Conservation (phyloP, 345 rosid species). For the Eucalyptus curtisii region DNA sequence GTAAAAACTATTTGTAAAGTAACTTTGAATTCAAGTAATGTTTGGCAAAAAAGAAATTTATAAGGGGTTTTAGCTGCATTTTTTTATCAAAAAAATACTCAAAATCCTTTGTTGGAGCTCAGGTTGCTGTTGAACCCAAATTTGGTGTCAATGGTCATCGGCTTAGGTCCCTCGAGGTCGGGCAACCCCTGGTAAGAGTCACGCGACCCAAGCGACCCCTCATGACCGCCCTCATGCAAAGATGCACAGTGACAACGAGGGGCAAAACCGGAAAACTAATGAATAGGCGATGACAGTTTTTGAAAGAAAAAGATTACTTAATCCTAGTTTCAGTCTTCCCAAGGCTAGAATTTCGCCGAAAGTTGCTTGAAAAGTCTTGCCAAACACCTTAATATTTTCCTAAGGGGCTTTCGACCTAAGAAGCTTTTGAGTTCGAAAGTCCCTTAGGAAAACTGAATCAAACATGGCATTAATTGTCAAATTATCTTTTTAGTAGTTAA, state of each 20-base stretch:
- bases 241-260: too few species aligned
- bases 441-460: rapidly evolving
- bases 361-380: rapidly evolving
- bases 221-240: rapidly evolving
- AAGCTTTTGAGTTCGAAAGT: rapidly evolving
- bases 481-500: background rate
- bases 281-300: rapidly evolving
- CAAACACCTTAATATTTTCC: rapidly evolving
- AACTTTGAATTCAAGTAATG: too few species aligned
- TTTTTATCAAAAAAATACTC: too few species aligned
- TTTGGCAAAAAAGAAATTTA: too few species aligned
- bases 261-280: rapidly evolving
- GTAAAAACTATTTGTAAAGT: too few species aligned
- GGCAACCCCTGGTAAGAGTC: rapidly evolving
- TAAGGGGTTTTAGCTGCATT: too few species aligned
- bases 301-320: too few species aligned
- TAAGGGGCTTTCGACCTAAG: too few species aligned
- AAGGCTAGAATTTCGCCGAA: rapidly evolving
- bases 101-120: rapidly evolving
- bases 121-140: rapidly evolving
- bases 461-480: rapidly evolving
- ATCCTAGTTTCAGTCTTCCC: too few species aligned
- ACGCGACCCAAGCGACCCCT: rapidly evolving
- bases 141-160: too few species aligned
- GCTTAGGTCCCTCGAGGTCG: too few species aligned